Percentiles rank a stretch among this genome's conserved stretches.
phyloP scores from a whole-genome alignment of 495 filamentous ascomycete genomes.

The Hypoxylon crocopeplum region DNA sequence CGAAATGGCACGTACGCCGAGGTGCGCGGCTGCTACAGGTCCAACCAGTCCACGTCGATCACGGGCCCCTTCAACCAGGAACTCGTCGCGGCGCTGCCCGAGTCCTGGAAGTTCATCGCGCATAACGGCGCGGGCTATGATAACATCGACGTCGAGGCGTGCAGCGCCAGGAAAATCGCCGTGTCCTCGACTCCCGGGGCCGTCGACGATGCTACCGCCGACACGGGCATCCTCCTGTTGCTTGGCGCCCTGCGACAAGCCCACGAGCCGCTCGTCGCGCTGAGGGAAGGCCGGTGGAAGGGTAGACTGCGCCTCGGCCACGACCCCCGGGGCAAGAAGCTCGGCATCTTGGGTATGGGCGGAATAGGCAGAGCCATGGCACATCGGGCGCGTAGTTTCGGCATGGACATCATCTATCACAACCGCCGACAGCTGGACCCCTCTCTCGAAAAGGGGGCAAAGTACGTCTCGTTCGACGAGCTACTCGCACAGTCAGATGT shows the following conservation, averaged over 20 bases:
- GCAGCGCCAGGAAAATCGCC: slow-evolving; percentile 65
- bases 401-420: slow-evolving; percentile 74
- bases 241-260: slow-evolving; percentile 72
- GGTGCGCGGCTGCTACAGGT: slow-evolving; percentile 75
- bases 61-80: slow-evolving; percentile 76
- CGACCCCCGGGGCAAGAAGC: slow-evolving; percentile 73
- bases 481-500: slow-evolving; percentile 69
- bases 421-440: slow-evolving; percentile 63
- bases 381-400: slow-evolving; percentile 65
- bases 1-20: slow-evolving; percentile 70
- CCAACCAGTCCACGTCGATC: slow-evolving; percentile 68
- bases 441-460: slow-evolving; percentile 56
- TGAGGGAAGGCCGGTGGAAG: slow-evolving; percentile 66
- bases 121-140: slow-evolving; percentile 91
- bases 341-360: slow-evolving; percentile 88
- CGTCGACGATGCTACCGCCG: slow-evolving; percentile 75
- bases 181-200: slow-evolving; percentile 73
- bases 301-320: slow-evolving; percentile 58
- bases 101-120: slow-evolving; percentile 75
- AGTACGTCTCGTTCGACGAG: slow-evolving; percentile 70
- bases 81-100: slow-evolving; percentile 68
- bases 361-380: slow-evolving; percentile 73
- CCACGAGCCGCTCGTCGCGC: slow-evolving; percentile 65
- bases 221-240: slow-evolving; percentile 74
- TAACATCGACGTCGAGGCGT: slow-evolving; percentile 76